These are phyloP conservation scores for Cenchrus purpureus DNA, from an alignment of 176 grass and related monocot genomes.

Conservation along the genomic window DNA sequence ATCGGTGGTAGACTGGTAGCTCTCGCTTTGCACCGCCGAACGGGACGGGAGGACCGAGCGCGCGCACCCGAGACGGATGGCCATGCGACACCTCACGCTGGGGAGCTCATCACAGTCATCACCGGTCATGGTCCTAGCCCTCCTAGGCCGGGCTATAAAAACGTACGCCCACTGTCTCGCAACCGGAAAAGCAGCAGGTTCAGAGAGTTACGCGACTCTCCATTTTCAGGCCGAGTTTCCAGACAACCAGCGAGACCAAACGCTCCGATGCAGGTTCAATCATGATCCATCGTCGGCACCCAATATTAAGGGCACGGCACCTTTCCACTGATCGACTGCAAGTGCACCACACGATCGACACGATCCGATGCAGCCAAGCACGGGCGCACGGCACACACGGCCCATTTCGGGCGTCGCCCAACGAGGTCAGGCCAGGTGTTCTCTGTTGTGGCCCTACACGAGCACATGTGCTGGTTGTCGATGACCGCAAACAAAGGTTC, in stretches of 20 bases:
- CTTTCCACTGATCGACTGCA: too few species aligned
- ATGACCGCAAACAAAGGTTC: background rate
- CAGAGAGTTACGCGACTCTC: background rate
- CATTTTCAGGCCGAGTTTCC: too few species aligned
- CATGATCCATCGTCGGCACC: background rate
- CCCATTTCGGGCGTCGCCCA: background rate
- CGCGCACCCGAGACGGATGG: too few species aligned
- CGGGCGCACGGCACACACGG: background rate
- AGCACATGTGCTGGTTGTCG: background rate
- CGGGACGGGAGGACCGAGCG: too few species aligned
- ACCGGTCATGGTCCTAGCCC: background rate
- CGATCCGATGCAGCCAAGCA: too few species aligned
- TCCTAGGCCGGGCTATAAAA: background rate
- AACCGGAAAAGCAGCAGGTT: background rate
- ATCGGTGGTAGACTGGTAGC: too few species aligned
- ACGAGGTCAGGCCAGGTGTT: constrained; percentile 6
- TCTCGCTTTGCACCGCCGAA: too few species aligned
- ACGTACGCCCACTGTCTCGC: background rate
- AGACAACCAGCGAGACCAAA: background rate
- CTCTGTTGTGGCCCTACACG: background rate
- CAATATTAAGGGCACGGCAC: too few species aligned
- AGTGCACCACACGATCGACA: too few species aligned
- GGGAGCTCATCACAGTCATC: background rate
- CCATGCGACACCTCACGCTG: constrained; percentile 1
- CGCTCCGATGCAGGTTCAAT: background rate